phyloP scores from a whole-genome alignment of 2,329 filamentous ascomycete species.

The Sclerotinia sclerotiorum region DNA sequence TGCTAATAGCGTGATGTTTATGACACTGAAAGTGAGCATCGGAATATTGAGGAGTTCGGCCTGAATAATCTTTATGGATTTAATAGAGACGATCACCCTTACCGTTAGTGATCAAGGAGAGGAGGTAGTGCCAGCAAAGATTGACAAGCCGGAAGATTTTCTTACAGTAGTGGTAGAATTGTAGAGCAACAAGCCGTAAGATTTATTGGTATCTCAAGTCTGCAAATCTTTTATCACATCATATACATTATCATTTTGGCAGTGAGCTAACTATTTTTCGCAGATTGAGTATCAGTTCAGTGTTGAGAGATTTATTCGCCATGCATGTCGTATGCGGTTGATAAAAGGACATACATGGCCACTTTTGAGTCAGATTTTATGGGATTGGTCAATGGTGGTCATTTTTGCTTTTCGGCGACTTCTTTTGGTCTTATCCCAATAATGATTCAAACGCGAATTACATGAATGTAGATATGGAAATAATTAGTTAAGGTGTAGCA shows the following conservation, averaged over 20 bases:
- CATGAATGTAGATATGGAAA: background rate
- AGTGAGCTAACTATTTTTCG: background rate
- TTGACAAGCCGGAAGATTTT: background rate
- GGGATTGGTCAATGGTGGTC: background rate
- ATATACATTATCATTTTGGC: background rate
- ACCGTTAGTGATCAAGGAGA: slow-evolving; percentile 7
- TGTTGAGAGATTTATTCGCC: background rate
- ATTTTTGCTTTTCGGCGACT: background rate
- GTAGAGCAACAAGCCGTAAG: too few species aligned
- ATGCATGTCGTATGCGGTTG: background rate
- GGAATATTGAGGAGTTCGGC: background rate
- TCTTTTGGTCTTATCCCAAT: background rate
- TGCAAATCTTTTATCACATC: background rate
- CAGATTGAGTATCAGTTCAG: background rate
- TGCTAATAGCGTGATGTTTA: slow-evolving; percentile 1
- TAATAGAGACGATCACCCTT: background rate
- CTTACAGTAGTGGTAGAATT: too few species aligned
- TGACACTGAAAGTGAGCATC: slow-evolving; percentile 12
- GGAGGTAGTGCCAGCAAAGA: background rate
- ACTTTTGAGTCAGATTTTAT: background rate
- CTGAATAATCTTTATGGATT: background rate
- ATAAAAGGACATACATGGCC: background rate
- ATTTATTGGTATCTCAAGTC: background rate
- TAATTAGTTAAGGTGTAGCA: background rate
- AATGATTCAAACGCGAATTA: background rate